Evolutionary conservation across 176 grass and related monocot genomes (phyloP), one percentile per base, ranked within the genome.

Genomic region (Stipa capillata): DNA sequence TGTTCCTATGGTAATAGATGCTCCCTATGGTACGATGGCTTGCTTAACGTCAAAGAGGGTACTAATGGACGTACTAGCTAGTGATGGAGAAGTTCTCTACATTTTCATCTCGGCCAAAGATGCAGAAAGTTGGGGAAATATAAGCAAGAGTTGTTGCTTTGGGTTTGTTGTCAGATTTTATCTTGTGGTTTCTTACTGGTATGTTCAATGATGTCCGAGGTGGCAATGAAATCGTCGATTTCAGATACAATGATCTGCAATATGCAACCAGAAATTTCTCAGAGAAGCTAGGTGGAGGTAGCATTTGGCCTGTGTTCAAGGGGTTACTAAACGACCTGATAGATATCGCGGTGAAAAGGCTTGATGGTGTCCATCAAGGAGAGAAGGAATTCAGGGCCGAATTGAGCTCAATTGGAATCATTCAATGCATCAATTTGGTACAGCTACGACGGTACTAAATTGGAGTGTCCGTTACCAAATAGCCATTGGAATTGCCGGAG

Each of bases 311-410:
- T 44, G 85, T 91, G 6, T 88, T 85, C 52, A 91, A 65, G 16
- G 85, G 89, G 15, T 32, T 35, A 9, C 47, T 87, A 16, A 20
- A 12, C 16, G 48, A 77, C 66, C 82, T 64, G 2, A 77, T 56
- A 17, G 9, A 16, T 18, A 72, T 91, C 6, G 89, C 81, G 0
- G 85, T 91, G 20, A 91, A 87, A 43, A 85, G 48, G 27, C 55
- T 91, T 7, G 77, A 84, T 55, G 36, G 54, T 40, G 8, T 36
- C 13, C 7, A 4, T 34, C 76, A 70, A 17, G 81, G 82, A 24
- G 89, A 91, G 29, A 87, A 91, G 37, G 31, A 91, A 60, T 91
- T 87, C 29, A 78, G 81, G 31, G 37, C 85, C 5, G 81, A 91
- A 52, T 76, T 91, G 67, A 83, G 78, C 61, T 87, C 89, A 11